Evolutionary conservation across 495 filamentous ascomycete species (phyloP).

Genomic region (Cetradonia linearis): DNA sequence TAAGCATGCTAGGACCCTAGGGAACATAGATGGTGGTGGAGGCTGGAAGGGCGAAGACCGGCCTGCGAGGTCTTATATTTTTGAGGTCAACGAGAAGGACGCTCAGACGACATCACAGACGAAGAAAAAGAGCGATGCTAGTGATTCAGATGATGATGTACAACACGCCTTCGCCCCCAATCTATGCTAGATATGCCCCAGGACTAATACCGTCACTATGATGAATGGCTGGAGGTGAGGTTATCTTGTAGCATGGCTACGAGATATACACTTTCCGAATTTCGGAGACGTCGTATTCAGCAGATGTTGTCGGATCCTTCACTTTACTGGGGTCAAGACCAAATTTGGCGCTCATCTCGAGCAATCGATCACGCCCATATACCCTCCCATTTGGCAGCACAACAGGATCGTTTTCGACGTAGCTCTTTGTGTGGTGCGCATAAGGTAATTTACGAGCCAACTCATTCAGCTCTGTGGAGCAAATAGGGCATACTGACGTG

Average conservation of each 20-base stretch:
- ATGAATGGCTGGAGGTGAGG: not conserved
- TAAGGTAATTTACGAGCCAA: conserved; percentile 83
- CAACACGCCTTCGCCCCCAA: conserved; percentile 10
- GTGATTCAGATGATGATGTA: conserved; percentile 34
- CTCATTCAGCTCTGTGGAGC: conserved; percentile 85
- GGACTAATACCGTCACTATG: not conserved
- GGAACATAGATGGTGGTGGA: conserved; percentile 53
- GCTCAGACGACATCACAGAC: conserved; percentile 21
- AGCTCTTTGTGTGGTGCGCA: conserved; percentile 86
- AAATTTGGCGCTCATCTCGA: conserved; percentile 65
- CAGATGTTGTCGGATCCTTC: conserved; percentile 72
- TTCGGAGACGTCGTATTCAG: conserved; percentile 47
- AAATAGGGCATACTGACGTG: conserved; percentile 81
- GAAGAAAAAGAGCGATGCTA: conserved; percentile 36
- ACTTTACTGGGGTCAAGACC: conserved; percentile 53
- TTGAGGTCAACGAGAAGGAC: conserved; percentile 53
- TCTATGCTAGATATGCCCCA: not conserved
- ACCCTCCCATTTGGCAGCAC: conserved; percentile 79
- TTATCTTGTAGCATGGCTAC: conserved; percentile 3
- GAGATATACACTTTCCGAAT: conserved; percentile 88
- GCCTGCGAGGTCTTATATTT: conserved; percentile 65
- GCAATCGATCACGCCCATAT: conserved; percentile 66
- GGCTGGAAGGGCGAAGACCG: conserved; percentile 76
- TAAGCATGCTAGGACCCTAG: conserved; percentile 76
- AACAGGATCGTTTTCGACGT: conserved; percentile 76